Conservation (phyloP, 805 yeast species). For the Metschnikowia kunwiensis region DNA sequence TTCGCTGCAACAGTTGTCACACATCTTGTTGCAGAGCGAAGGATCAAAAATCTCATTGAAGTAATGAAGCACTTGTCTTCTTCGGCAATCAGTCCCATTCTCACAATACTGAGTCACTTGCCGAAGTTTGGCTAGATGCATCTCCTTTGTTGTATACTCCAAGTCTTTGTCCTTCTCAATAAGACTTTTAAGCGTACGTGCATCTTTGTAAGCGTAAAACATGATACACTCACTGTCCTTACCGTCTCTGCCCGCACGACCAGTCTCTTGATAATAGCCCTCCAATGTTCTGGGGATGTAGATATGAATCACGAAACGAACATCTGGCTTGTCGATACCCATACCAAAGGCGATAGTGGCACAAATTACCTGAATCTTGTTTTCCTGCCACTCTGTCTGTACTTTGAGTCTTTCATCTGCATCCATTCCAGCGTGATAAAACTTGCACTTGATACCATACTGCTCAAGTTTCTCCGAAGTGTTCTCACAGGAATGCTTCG, state of each 20-base stretch:
- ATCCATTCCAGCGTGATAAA: constrained; percentile 94
- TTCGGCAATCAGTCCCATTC: constrained; percentile 83
- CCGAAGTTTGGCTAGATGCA: constrained; percentile 70
- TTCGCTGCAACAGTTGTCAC: constrained; percentile 74
- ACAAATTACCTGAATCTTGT: constrained; percentile 72
- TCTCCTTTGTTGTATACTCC: constrained; percentile 61
- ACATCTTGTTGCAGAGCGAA: constrained; percentile 59
- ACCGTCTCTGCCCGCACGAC: constrained; percentile 98
- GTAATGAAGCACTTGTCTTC: constrained; percentile 84
- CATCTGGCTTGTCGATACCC: constrained; percentile 98
- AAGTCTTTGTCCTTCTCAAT: constrained; percentile 74
- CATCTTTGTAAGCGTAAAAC: constrained; percentile 79
- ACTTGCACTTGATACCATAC: constrained; percentile 66
- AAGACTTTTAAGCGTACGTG: constrained; percentile 68
- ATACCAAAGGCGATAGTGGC: constrained; percentile 98
- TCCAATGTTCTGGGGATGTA: constrained; percentile 88
- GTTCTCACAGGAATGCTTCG: constrained; percentile 83
- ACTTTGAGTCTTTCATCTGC: constrained; percentile 66
- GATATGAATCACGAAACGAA: constrained; percentile 83
- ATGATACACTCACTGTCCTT: constrained; percentile 74
- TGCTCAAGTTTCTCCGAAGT: constrained; percentile 58
- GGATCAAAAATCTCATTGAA: constrained; percentile 82
- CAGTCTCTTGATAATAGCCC: constrained; percentile 97
- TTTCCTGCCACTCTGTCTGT: constrained; percentile 82
- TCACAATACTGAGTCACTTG: constrained; percentile 92